Evolutionary conservation across 2,329 filamentous ascomycete genomes (phyloP).

Genomic region (Ceratocystiopsis brevicomis): DNA sequence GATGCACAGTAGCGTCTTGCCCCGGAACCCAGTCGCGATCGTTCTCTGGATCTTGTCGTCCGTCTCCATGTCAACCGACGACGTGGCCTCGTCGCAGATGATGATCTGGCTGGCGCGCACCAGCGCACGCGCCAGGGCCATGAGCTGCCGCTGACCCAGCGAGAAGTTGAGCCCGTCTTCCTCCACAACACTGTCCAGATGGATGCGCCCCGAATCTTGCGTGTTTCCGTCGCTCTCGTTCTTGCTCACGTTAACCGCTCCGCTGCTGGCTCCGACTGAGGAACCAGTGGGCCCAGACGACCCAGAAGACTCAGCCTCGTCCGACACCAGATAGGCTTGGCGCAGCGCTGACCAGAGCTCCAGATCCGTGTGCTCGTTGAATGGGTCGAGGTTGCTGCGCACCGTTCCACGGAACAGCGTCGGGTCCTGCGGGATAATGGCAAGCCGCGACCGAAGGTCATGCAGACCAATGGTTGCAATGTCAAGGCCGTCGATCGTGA

Average conservation of each 20-base stretch:
- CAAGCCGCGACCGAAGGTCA: slow-evolving; percentile 55
- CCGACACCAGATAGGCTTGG: slow-evolving; percentile 48
- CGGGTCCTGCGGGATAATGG: slow-evolving; percentile 72
- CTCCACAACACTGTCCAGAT: slow-evolving; percentile 70
- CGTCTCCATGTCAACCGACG: slow-evolving; percentile 85
- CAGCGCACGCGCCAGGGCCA: slow-evolving; percentile 80
- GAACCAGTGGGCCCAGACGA: too few relatives aligned
- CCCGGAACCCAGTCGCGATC: slow-evolving; percentile 67
- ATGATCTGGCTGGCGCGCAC: slow-evolving; percentile 82
- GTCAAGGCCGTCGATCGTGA: slow-evolving; percentile 46
- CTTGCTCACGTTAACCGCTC: background rate
- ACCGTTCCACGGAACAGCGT: slow-evolving; percentile 69
- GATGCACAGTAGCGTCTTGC: slow-evolving; percentile 79
- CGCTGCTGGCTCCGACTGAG: background rate
- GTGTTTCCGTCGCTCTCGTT: slow-evolving; percentile 12
- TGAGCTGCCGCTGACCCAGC: slow-evolving; percentile 82
- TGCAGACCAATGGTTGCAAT: slow-evolving; percentile 58
- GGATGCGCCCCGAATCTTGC: slow-evolving; percentile 33
- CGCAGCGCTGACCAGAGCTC: slow-evolving; percentile 62
- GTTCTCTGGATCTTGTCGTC: slow-evolving; percentile 88
- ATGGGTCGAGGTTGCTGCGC: slow-evolving; percentile 63
- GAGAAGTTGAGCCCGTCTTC: slow-evolving; percentile 95
- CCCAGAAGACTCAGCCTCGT: slow-evolving; percentile 15
- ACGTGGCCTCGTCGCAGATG: slow-evolving; percentile 91
- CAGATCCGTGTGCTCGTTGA: slow-evolving; percentile 57